Percentiles rank a stretch among this genome's conserved stretches.
Evolutionary conservation across 1,284 basidiomycete species (phyloP).

Genomic region (Heterobasidion irregulare): DNA sequence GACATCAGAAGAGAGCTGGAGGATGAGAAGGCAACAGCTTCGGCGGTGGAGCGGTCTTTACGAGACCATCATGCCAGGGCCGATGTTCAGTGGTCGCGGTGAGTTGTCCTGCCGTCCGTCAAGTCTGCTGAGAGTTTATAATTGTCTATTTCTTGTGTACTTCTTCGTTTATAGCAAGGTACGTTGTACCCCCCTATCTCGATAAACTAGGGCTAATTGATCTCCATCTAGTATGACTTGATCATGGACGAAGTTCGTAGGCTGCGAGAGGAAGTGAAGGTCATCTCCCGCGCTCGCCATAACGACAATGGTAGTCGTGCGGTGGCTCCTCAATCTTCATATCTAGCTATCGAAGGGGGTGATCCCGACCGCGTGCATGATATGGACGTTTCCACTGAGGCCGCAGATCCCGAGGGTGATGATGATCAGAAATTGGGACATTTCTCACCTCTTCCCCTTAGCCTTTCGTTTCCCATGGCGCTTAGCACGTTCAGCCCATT

Average conservation of each 20-base stretch:
- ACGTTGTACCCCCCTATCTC: not conserved
- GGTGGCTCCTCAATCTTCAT: not conserved
- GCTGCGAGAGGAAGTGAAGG: constrained; percentile 9
- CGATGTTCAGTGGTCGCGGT: constrained; percentile 5
- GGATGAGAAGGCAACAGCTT: not conserved
- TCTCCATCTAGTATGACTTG: constrained; percentile 9
- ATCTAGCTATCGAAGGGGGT: constrained; percentile 2
- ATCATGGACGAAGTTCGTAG: constrained; percentile 10
- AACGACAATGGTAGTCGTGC: not conserved
- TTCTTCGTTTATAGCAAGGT: not conserved
- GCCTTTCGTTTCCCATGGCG: constrained; percentile 10
- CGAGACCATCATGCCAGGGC: not conserved
- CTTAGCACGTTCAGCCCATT: constrained; percentile 11
- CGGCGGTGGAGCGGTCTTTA: not conserved
- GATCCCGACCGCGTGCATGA: constrained; percentile 4
- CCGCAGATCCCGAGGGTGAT: constrained; percentile 1
- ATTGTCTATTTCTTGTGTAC: not conserved
- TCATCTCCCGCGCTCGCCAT: constrained; percentile 4
- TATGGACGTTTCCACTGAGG: constrained; percentile 3
- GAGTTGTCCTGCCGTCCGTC: not conserved
- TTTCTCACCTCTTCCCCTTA: constrained; percentile 11
- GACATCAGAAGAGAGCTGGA: constrained; percentile 1
- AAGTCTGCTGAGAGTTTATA: not conserved
- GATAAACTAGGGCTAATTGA: not conserved
- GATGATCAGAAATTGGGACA: constrained; percentile 5